Base-by-base conservation (phyloP, 2,329 filamentous ascomycete species). In the Fusarium gaditjirri region DNA sequence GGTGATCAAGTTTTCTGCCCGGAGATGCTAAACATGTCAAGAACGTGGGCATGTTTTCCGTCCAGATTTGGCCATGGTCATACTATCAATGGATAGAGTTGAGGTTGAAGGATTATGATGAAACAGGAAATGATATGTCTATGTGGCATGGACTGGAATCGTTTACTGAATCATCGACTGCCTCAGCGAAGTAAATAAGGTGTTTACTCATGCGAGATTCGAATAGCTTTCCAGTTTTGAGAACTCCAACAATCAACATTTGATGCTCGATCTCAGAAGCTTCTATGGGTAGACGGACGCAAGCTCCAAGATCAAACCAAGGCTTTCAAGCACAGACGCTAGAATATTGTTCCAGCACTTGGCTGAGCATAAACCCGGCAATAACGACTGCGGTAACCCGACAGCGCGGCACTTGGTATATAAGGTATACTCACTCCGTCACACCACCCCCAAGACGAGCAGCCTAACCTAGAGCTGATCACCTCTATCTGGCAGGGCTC, bases 291-390 rank as follows among this genome's bases (percentile, higher is more conserved):
- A n/a, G 16, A 23, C 9, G 27, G 27, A 29, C 27, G 8, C 8
- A 53, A 23, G 31, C 47, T 35, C 31, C 12, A 17, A 54, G 36
- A 42, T 36, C 31, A 19, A 31, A n/a, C 29, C 44, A n/a, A 47
- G 27, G 21, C 44, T n/a, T 47, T 17, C 27, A 16, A 25, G 49
- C 25, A 61, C 35, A 25, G 31, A 25, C 70, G 60, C 68, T 62
- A 56, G 36, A 69, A 56, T 47, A 42, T 69, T 72, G 43, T 57
- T 71, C 68, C 61, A 61, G 54, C 27, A 49, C 39, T 35, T 49
- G 19, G 14, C 35, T 56, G 10, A 47, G 10, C 31, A n/a, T 33
- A 17, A 46, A 35, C 35, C 39, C n/a, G 19, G 31, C 23, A 52
- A 25, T 27, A 25, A 25, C 23, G 31, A 25, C 47, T 49, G 23